Percentiles rank a stretch among this genome's conserved stretches.
phyloP scores from a whole-genome alignment of 106 monocot species.

The Dioscorea dumetorum region DNA sequence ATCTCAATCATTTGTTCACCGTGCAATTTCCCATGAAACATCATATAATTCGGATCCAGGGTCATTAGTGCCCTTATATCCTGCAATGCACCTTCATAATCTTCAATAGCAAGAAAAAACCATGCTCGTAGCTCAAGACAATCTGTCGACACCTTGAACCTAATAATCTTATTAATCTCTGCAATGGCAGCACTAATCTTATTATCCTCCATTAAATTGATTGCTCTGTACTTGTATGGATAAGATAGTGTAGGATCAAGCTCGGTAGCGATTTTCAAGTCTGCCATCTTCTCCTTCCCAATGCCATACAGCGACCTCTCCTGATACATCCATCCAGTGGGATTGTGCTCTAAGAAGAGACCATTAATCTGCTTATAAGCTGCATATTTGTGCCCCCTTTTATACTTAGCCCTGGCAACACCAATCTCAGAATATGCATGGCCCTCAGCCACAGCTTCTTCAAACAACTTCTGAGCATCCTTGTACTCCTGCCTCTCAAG shows the following conservation, averaged over 20 bases:
- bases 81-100: slow-evolving; percentile 59
- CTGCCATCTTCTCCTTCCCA: slow-evolving; percentile 71
- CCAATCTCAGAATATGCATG: slow-evolving; percentile 77
- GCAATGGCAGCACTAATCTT: slow-evolving; percentile 66
- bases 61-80: slow-evolving; percentile 90
- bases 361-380: slow-evolving; percentile 77
- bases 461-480: slow-evolving; percentile 84
- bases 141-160: slow-evolving; percentile 80
- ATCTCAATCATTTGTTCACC: slow-evolving; percentile 81
- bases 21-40: slow-evolving; percentile 82
- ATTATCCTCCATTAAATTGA: slow-evolving; percentile 64
- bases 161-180: slow-evolving; percentile 90
- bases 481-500: slow-evolving; percentile 83
- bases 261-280: slow-evolving; percentile 55
- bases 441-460: slow-evolving; percentile 56
- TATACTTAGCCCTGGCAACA: slow-evolving; percentile 85
- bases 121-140: slow-evolving; percentile 92
- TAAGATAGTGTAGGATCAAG: slow-evolving; percentile 69
- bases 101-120: slow-evolving; percentile 62
- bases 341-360: slow-evolving; percentile 43
- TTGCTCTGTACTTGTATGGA: slow-evolving; percentile 84
- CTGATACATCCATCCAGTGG: slow-evolving; percentile 89
- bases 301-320: slow-evolving; percentile 80
- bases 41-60: slow-evolving; percentile 75
- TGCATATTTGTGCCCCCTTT: slow-evolving; percentile 79